Evolutionary conservation across 208 protist species (phyloP), one percentile per base, ranked within the genome.

Genomic region (Wallacemonas sp.): DNA sequence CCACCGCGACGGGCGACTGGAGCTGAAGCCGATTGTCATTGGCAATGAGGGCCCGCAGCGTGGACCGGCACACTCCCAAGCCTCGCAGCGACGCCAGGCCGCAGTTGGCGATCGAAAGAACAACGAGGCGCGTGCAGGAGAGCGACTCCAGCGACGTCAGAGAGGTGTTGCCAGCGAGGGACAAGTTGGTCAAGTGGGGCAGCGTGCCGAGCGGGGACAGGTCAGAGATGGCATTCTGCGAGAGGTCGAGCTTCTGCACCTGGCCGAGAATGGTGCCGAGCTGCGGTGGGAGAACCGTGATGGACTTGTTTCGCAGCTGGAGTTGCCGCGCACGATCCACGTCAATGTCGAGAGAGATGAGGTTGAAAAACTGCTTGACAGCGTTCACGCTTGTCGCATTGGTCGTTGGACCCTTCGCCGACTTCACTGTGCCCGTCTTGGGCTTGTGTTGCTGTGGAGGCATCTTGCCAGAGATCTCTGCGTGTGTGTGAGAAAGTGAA

Each of bases 21-120:
- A 96, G 63, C 9, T 77, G 47, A 33, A 96, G 56, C n/a, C 78
- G 23, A 39, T 93, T 96, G 56, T 96, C 83, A 68, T 92, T 96
- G 36, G 80, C 83, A n/a, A 96, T 82, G 23, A 96, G 68, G 0
- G 90, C 83, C 30, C 78, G 76, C 26, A 96, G 73, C 0, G 87
- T 85, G 33, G 65, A 29, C 0, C 71, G 64, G 48, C 83, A 81
- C 23, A 70, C 81, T 73, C 87, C 74, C 2, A 96, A 63, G 12
- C 90, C 90, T 29, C 60, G 62, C 9, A 96, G 70, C 8, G 83
- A 92, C 23, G 49, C 48, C 21, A 96, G 61, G 0, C 69, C 73
- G 62, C 87, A 94, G 76, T 78, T 75, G 1, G 87, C 79, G 21
- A 89, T 70, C 12, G 80, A 68, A 30, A 90, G 79, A 2, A 96